Evolutionary conservation across 192 early-diverging fungal genomes (phyloP).

Genomic region (Bifiguratus adelaidae): DNA sequence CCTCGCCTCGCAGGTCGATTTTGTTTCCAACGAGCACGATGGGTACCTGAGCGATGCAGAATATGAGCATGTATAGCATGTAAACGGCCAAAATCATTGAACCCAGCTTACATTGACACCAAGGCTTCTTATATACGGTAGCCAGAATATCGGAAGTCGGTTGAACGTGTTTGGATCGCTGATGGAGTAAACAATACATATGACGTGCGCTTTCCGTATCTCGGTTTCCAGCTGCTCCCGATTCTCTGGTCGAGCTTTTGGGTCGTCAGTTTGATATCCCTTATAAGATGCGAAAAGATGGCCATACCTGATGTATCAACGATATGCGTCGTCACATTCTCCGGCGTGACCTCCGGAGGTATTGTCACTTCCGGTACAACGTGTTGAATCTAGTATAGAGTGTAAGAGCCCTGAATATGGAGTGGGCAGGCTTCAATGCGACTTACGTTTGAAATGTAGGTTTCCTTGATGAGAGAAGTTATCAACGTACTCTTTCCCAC

Average conservation of each 20-base stretch:
- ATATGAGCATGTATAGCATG: too few species aligned
- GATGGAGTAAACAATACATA: constrained; percentile 95
- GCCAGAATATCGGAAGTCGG: constrained; percentile 81
- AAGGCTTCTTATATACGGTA: constrained; percentile 83
- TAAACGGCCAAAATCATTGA: background rate
- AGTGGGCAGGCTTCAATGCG: background rate
- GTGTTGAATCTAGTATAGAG: constrained; percentile 70
- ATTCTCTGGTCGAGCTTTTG: constrained; percentile 72
- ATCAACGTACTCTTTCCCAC: constrained; percentile 97
- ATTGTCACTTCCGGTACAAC: constrained; percentile 99
- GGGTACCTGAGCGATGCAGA: constrained; percentile 18
- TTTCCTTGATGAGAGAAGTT: constrained; percentile 94
- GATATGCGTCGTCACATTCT: constrained; percentile 95
- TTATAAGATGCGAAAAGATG: background rate
- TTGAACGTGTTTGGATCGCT: constrained; percentile 77
- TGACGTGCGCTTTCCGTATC: constrained; percentile 95
- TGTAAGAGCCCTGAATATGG: background rate
- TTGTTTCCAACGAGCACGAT: constrained; percentile 92
- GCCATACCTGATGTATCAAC: constrained; percentile 85
- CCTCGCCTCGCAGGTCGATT: constrained; percentile 78
- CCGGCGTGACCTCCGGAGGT: constrained; percentile 94
- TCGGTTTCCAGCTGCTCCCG: constrained; percentile 84
- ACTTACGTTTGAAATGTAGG: constrained; percentile 84
- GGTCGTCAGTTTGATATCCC: background rate
- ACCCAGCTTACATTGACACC: constrained; percentile 71